Conservation (phyloP, 495 filamentous ascomycete species). For the Acidiella bohemica region DNA sequence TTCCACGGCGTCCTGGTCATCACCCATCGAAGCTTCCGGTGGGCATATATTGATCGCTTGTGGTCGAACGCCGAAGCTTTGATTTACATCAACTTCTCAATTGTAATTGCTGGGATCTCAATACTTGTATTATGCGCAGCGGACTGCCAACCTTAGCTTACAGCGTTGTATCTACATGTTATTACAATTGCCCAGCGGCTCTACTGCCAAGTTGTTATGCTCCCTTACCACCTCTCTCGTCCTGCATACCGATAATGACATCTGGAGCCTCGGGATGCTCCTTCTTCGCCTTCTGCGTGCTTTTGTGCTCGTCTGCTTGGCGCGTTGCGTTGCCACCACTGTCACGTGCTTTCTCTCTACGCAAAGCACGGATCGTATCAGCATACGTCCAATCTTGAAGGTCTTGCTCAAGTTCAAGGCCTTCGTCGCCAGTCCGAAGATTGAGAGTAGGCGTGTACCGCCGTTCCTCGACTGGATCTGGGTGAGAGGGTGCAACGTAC, state of each 20-base stretch:
- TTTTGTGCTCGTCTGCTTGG: slow-evolving; percentile 33
- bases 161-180: too few relatives aligned
- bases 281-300: slow-evolving; percentile 42
- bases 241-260: slow-evolving; percentile 57
- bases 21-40: too few relatives aligned
- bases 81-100: too few relatives aligned
- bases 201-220: too few relatives aligned
- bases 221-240: slow-evolving; percentile 43
- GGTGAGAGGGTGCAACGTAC: slow-evolving; percentile 21
- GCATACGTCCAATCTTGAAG: slow-evolving; percentile 6
- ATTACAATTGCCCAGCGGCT: too few relatives aligned
- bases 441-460: neutral
- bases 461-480: neutral
- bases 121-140: too few relatives aligned
- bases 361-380: slow-evolving; percentile 3
- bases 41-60: too few relatives aligned
- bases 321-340: slow-evolving; percentile 28
- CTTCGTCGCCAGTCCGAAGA: slow-evolving; percentile 1
- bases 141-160: too few relatives aligned
- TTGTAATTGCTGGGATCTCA: too few relatives aligned
- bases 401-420: neutral
- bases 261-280: slow-evolving; percentile 53
- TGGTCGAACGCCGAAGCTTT: too few relatives aligned
- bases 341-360: slow-evolving; percentile 24
- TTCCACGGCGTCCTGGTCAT: too few relatives aligned